These are phyloP conservation scores for Zoysia japonica DNA, from an alignment of 176 grass and related monocot genomes.

Conservation along the genomic window DNA sequence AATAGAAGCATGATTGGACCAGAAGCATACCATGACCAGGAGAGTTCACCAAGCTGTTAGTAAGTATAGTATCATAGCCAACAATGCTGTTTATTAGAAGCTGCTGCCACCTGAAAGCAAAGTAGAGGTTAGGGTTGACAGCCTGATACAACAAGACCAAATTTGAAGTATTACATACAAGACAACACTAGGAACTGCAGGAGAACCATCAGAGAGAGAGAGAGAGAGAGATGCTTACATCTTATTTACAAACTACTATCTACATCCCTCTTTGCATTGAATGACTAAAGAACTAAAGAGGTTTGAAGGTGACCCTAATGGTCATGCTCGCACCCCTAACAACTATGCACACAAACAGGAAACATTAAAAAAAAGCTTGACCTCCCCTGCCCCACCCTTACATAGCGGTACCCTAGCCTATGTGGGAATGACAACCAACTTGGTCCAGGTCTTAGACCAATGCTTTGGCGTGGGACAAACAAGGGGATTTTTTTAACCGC, in stretches of 20 bases:
- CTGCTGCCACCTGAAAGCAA: conserved; percentile 87
- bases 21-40: conserved; percentile 79
- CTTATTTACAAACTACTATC: not conserved
- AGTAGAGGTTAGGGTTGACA: not conserved
- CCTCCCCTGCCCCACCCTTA: too few species aligned
- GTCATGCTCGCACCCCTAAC: too few species aligned
- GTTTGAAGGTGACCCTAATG: too few species aligned
- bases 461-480: too few species aligned
- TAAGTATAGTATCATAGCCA: conserved; percentile 99
- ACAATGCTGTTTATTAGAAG: conserved; percentile 97
- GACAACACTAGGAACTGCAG: not conserved
- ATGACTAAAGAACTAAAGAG: too few species aligned
- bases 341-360: not conserved
- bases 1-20: conserved; percentile 17
- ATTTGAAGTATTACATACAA: not conserved
- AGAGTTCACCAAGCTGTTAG: conserved; percentile 90
- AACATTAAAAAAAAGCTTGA: too few species aligned
- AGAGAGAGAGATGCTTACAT: not conserved
- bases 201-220: not conserved
- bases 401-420: too few species aligned
- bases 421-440: too few species aligned
- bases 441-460: too few species aligned
- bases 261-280: too few species aligned
- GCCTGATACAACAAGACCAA: not conserved
- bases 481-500: too few species aligned